Base-by-base conservation (phyloP, 2,329 filamentous ascomycete species). In the Colletotrichum sp. region DNA sequence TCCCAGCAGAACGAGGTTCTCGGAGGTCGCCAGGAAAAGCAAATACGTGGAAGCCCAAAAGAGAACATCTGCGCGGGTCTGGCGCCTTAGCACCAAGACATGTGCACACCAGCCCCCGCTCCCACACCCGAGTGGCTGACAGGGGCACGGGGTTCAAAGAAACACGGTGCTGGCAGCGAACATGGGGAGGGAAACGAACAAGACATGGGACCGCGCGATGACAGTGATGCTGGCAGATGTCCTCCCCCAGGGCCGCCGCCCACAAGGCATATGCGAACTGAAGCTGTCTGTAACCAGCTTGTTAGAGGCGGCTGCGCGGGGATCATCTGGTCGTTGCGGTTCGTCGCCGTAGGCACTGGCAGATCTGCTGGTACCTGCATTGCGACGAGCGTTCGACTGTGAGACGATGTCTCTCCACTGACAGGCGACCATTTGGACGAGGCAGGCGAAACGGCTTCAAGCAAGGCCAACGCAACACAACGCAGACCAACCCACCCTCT, bases 391-490 rank as follows among this genome's bases (percentile, higher is more conserved):
- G 44, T 59, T 48, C 55, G 69, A 64, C 44, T 64, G 69, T 73
- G 64, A 73, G 73, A 75, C 69, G 73, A 63, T 64, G 32, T 72
- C 63, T 68, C 69, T 68, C 60, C 34, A 65, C 32, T 60, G 63
- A 48, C 59, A 62, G 59, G 70, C 57, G 44, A 64, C 12, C 24
- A 39, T 48, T 57, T 59, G 55, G 18, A 34, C 30, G 39, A 52
- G 13, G 52, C 24, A 55, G 62, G 26, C 73, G 57, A 72, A 72
- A 68, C 73, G 26, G 62, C 32, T 68, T 36, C 34, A 52, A 28
- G 55, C 48, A 64, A 64, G 32, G 66, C 28, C 59, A 62, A 39
- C 62, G 48, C 48, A 26, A 52, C 44, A 44, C 44, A n/a, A 24
- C 39, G 10, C 24, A 62, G 28, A 36, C 28, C 36, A 63, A 57